These are phyloP conservation scores for Eutrema salsugineum DNA, from an alignment of 441 rosid species.

Conservation along the genomic window DNA sequence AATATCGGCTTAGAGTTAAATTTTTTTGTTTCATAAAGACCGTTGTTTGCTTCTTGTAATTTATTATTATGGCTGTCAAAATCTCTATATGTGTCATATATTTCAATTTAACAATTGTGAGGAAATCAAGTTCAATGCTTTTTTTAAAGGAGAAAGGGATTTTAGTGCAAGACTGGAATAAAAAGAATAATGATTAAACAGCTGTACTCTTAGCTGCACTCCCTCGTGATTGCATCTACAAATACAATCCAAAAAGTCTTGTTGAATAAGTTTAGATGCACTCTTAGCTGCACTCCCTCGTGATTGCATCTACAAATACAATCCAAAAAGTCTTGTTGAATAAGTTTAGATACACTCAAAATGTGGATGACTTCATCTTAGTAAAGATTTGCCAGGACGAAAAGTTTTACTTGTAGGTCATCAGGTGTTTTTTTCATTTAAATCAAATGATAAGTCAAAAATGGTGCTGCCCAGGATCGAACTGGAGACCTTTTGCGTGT, in stretches of 20 bases:
- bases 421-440: background rate
- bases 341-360: background rate
- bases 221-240: background rate
- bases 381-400: background rate
- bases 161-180: background rate
- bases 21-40: too few species aligned
- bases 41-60: background rate
- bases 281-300: background rate
- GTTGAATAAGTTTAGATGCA: too few species aligned
- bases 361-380: background rate
- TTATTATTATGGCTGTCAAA: background rate
- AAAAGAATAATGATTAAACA: background rate
- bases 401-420: too few species aligned
- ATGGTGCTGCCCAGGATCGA: constrained; percentile 83
- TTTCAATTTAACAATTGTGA: background rate
- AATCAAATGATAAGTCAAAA: background rate
- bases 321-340: background rate
- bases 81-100: background rate
- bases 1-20: too few species aligned
- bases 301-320: background rate
- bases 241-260: background rate
- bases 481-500: constrained; percentile 79
- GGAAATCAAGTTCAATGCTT: background rate
- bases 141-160: background rate
- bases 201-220: background rate